Base-by-base conservation (phyloP, 2,329 filamentous ascomycete species). In the Fusarium nygamai region DNA sequence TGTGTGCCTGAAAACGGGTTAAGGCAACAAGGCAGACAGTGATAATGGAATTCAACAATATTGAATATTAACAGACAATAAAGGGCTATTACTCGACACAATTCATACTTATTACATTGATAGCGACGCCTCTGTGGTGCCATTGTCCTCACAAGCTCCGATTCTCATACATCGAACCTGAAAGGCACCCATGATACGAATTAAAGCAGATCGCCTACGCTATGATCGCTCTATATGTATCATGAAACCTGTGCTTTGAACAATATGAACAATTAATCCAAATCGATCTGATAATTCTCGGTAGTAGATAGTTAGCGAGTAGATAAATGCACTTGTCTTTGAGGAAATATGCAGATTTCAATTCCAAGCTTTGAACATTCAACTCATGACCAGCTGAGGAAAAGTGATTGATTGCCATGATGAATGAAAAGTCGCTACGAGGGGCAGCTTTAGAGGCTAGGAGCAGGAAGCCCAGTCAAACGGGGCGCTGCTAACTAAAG, bases 21-120 rank as follows among this genome's bases (percentile, higher is more conserved):
- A 74, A 82, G 80, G 81, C 81, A 77, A 77, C 75, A 81, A 81
- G 78, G 81, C 81, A 76, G 75, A 80, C 24, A 59, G 29, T 60
- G 14, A 19, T 29, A 22, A 50, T 34, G 31, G 20, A 51, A 50
- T 53, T 36, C 33, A 20, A 31, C 41, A 56, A 41, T 56, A 41
- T 29, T 56, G 50, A 79, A 46, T 24, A 11, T 5, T 24, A 34
- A 59, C 24, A 34, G 17, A 20, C 9, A 41, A 57, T 24, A 16
- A 48, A 33, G 43, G 8, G 33, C 14, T 33, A 63, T 29, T 34
- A 29, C 29, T 57, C 22, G 20, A 29, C 29, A 31, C n/a, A 31
- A 43, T 58, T 39, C 13, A 27, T 17, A 13, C 11, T 29, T 39
- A 13, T 10, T n/a, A 2, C 20, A 39, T 29, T 29, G 9, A 29